These are phyloP conservation scores for Fusarium oligoseptatum DNA, from an alignment of 2,329 filamentous ascomycete species.

Conservation along the genomic window DNA sequence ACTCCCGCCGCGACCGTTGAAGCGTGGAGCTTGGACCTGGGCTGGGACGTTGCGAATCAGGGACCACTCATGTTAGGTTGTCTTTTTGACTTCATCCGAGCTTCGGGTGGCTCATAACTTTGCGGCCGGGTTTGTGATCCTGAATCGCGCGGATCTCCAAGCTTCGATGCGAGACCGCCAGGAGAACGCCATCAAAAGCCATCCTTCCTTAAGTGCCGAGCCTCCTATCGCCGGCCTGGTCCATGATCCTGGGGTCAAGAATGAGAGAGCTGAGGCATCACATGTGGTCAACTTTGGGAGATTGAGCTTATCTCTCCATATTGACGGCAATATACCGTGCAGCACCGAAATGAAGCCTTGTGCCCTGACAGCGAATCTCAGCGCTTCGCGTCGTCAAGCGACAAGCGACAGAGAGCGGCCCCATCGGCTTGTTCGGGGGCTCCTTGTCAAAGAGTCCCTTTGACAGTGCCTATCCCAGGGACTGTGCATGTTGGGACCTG, in stretches of 20 bases:
- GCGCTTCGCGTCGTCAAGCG: slow-evolving; percentile 34
- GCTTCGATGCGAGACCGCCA: slow-evolving; percentile 18
- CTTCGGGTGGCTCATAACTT: slow-evolving; percentile 31
- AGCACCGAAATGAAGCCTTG: slow-evolving; percentile 25
- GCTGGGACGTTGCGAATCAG: slow-evolving; percentile 32
- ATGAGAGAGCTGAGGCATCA: not conserved
- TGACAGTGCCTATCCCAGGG: slow-evolving; percentile 22
- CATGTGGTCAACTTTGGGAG: not conserved
- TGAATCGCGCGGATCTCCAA: slow-evolving; percentile 39
- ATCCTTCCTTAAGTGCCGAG: not conserved
- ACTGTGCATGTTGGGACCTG: slow-evolving; percentile 43
- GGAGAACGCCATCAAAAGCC: slow-evolving; percentile 6
- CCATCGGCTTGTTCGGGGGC: slow-evolving; percentile 23
- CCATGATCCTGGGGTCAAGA: slow-evolving; percentile 1
- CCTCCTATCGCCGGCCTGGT: slow-evolving; percentile 17
- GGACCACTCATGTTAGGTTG: slow-evolving; percentile 18
- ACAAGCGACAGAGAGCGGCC: slow-evolving; percentile 36
- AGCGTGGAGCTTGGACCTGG: slow-evolving; percentile 30
- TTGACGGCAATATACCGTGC: slow-evolving; percentile 25
- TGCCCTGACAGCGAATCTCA: slow-evolving; percentile 36
- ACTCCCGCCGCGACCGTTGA: slow-evolving; percentile 39
- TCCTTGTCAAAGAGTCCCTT: slow-evolving; percentile 27
- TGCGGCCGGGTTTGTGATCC: slow-evolving; percentile 17
- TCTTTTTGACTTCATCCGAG: slow-evolving; percentile 38
- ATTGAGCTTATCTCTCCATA: slow-evolving; percentile 16